These are phyloP conservation scores for Saccharomycopsis capsularis DNA, from an alignment of 805 yeast species.

Conservation along the genomic window DNA sequence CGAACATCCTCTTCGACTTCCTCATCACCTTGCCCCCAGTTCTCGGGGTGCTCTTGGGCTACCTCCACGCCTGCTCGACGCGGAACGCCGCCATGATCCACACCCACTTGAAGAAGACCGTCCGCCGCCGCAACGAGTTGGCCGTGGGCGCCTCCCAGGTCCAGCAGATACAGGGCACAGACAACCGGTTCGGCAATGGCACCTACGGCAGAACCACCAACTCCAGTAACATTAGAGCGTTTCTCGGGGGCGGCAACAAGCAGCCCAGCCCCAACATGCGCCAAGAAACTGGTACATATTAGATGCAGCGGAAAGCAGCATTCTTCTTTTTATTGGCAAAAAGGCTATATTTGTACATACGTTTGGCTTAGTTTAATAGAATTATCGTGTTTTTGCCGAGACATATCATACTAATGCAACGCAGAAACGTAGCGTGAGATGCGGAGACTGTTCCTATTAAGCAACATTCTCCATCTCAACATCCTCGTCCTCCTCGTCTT, in stretches of 20 bases:
- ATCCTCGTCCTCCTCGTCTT: constrained; percentile 32
- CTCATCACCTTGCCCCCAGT: constrained; percentile 72
- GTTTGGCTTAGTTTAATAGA: too few relatives aligned
- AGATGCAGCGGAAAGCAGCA: too few relatives aligned
- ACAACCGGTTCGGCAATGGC: background rate
- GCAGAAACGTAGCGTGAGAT: too few relatives aligned
- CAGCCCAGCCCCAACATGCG: background rate
- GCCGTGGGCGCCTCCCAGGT: background rate
- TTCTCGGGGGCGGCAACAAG: background rate
- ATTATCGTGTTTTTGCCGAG: too few relatives aligned
- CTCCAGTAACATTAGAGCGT: background rate
- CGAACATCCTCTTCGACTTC: constrained; percentile 69
- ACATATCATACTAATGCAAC: too few relatives aligned
- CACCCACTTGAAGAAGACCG: constrained; percentile 30
- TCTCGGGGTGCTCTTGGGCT: constrained; percentile 67
- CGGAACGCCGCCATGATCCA: constrained; percentile 82
- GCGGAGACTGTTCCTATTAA: background rate
- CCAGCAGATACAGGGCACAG: background rate
- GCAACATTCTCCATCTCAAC: constrained; percentile 21
- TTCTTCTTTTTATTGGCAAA: too few relatives aligned
- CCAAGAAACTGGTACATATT: background rate
- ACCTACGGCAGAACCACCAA: background rate
- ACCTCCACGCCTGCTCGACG: constrained; percentile 83
- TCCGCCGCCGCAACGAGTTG: background rate
- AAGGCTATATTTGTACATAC: too few relatives aligned